phyloP scores from a whole-genome alignment of 2,329 filamentous ascomycete genomes.

The Penicillium hesseltinei region DNA sequence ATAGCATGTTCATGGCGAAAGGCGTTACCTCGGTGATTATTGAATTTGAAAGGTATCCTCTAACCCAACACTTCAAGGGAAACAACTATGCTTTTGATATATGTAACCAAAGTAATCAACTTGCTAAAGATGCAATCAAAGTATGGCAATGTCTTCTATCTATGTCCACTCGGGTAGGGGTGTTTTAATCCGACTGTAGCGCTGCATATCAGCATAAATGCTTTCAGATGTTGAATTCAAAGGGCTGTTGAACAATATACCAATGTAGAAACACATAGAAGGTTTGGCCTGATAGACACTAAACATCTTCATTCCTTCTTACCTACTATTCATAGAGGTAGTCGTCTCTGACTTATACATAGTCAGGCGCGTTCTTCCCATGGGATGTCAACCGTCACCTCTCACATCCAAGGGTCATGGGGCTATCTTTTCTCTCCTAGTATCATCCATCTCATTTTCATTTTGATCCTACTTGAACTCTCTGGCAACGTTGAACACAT shows the following conservation, averaged over 20 bases:
- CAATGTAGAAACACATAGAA: neutral
- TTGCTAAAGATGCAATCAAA: neutral
- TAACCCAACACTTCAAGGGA: neutral
- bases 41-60: constrained; percentile 2
- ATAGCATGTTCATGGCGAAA: constrained; percentile 16
- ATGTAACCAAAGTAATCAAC: neutral
- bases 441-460: neutral
- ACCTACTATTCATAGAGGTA: neutral
- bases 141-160: neutral
- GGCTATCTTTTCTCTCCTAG: neutral
- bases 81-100: neutral
- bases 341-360: neutral
- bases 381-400: neutral
- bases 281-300: neutral
- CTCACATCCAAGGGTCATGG: neutral
- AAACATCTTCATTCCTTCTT: neutral
- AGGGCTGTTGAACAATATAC: neutral
- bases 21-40: constrained; percentile 9
- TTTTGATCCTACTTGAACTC: neutral
- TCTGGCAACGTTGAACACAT: no score
- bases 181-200: neutral
- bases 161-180: neutral
- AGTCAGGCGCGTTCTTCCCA: neutral
- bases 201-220: neutral
- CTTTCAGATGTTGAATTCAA: neutral